These are phyloP conservation scores for Cubamyces sp. DNA, from an alignment of 768 basidiomycete genomes.

Conservation along the genomic window DNA sequence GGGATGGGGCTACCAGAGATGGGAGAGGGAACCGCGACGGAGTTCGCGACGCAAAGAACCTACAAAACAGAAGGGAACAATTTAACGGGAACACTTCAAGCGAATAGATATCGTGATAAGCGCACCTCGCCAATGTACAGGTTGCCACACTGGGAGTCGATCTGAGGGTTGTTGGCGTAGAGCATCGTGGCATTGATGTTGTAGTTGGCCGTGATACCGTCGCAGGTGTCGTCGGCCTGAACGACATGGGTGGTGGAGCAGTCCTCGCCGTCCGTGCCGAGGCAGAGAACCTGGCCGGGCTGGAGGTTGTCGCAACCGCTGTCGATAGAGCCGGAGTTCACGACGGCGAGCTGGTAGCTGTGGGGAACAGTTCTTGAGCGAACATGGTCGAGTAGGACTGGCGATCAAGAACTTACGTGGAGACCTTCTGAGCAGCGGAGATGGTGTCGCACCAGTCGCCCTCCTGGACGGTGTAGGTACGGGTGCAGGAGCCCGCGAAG, in stretches of 20 bases:
- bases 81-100: background rate
- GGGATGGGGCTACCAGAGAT: constrained; percentile 38
- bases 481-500: constrained; percentile 48
- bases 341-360: constrained; percentile 75
- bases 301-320: constrained; percentile 60
- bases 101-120: constrained; percentile 9
- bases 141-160: constrained; percentile 59
- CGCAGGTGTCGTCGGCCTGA: constrained; percentile 58
- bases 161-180: constrained; percentile 74
- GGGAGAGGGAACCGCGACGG: constrained; percentile 47
- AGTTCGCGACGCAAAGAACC: constrained; percentile 57
- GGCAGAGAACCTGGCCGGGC: constrained; percentile 57
- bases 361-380: background rate
- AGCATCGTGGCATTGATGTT: constrained; percentile 59
- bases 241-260: constrained; percentile 67
- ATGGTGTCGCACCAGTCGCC: constrained; percentile 73
- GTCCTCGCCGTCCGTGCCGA: constrained; percentile 62
- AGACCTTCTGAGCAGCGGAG: constrained; percentile 60
- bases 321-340: constrained; percentile 59
- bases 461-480: constrained; percentile 57
- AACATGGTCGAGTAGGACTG: background rate
- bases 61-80: constrained; percentile 21
- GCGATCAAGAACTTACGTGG: constrained; percentile 51
- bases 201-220: constrained; percentile 43
- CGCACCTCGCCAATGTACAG: constrained; percentile 78